These are phyloP conservation scores for Talaromyces verruculosus DNA, from an alignment of 2,329 filamentous ascomycete species.

Conservation along the genomic window DNA sequence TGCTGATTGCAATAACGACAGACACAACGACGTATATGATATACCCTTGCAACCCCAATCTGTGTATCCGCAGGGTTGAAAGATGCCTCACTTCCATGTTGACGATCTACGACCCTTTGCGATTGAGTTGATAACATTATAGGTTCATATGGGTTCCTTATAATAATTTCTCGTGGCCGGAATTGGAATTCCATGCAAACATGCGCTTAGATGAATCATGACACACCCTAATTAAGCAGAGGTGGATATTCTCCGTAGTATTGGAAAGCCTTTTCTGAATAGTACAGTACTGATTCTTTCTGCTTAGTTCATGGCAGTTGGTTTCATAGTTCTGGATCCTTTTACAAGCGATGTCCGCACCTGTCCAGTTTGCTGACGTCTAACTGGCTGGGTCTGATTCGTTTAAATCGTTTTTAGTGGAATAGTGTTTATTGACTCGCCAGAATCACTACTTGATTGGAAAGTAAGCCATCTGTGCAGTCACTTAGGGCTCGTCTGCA, in stretches of 20 bases:
- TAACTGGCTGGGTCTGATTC: background rate
- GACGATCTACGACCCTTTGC: background rate
- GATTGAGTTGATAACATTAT: no score
- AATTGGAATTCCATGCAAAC: no score
- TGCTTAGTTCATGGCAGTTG: background rate
- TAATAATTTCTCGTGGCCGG: no score
- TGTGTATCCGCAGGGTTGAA: background rate
- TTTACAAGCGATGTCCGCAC: background rate
- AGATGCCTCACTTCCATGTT: conserved; percentile 4
- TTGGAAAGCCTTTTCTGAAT: background rate
- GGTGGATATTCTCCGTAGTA: background rate
- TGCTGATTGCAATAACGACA: no score
- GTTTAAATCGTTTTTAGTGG: background rate
- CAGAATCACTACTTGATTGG: background rate
- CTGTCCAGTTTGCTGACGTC: background rate
- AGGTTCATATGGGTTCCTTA: no score
- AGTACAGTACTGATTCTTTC: background rate
- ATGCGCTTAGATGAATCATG: no score
- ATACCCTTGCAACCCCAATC: background rate
- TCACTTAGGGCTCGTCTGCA: background rate
- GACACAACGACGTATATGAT: background rate
- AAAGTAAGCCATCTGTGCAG: background rate
- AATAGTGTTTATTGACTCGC: background rate
- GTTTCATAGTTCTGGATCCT: background rate
- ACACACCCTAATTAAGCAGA: no score